Conservation (phyloP, 2,329 filamentous ascomycete genomes). For the Cryphonectria naterciae region DNA sequence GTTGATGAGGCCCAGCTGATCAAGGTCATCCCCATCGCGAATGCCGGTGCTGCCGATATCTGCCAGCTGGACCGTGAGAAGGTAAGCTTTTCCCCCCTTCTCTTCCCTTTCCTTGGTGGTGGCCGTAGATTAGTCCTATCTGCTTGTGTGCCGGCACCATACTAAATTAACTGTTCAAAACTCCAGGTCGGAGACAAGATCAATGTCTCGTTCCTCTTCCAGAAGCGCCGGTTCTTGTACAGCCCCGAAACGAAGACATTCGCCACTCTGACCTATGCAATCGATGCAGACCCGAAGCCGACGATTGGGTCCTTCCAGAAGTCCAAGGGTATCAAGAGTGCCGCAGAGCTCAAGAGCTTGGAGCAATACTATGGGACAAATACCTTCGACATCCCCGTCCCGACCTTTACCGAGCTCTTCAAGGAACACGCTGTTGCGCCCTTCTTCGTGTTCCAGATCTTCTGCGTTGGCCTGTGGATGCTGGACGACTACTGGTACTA, state of each 20-base stretch:
- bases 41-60: conserved; percentile 88
- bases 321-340: conserved; percentile 73
- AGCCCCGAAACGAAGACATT: conserved; percentile 74
- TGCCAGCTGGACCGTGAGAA: conserved; percentile 79
- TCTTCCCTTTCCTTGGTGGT: too few relatives aligned
- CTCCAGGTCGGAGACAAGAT: conserved; percentile 69
- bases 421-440: conserved; percentile 97
- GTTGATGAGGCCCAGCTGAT: conserved; percentile 81
- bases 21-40: conserved; percentile 88
- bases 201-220: conserved; percentile 89
- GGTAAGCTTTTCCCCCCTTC: conserved; percentile 42
- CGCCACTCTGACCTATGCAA: conserved; percentile 77
- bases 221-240: conserved; percentile 96
- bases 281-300: conserved; percentile 86
- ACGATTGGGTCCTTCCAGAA: conserved; percentile 77
- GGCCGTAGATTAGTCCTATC: conserved; percentile 15
- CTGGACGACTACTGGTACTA: conserved; percentile 99
- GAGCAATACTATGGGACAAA: conserved; percentile 95
- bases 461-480: conserved; percentile 98
- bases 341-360: conserved; percentile 76
- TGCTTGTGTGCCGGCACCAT: background rate
- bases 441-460: conserved; percentile 99
- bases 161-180: conserved; percentile 25
- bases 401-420: conserved; percentile 93
- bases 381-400: conserved; percentile 96